Evolutionary conservation across 495 filamentous ascomycete genomes (phyloP).

Genomic region (Aspergillus ellipticus): DNA sequence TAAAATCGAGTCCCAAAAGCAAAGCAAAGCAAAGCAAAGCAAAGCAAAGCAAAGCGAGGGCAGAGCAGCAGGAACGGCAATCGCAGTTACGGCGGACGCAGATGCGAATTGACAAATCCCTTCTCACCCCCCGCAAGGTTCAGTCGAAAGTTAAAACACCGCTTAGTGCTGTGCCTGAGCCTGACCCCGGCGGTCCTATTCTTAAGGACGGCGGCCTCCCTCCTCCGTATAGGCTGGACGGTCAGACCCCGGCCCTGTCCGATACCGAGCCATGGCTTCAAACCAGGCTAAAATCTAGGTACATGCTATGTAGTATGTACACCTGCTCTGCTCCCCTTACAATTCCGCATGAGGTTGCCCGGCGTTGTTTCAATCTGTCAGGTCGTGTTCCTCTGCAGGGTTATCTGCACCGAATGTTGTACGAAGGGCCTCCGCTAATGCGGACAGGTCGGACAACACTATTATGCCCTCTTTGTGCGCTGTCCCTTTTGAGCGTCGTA

Average conservation of each 20-base stretch:
- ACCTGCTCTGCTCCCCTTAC: neutral
- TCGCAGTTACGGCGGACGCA: too few relatives aligned
- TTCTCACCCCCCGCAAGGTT: neutral
- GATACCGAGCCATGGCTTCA: neutral
- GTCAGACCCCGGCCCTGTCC: neutral
- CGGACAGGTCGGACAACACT: neutral
- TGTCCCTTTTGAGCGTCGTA: neutral
- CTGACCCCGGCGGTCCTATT: neutral
- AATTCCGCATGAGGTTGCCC: neutral
- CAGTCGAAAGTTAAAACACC: neutral
- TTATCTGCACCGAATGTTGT: neutral
- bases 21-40: neutral
- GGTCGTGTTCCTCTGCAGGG: neutral
- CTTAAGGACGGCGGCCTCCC: neutral
- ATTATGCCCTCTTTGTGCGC: neutral
- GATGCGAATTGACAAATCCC: neutral
- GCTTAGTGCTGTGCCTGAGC: neutral
- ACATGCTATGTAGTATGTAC: too few relatives aligned
- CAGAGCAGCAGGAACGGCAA: too few relatives aligned
- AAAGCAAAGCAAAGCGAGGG: neutral
- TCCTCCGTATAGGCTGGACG: neutral
- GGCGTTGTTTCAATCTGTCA: neutral
- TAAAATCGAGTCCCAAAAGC: neutral
- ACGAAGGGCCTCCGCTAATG: neutral
- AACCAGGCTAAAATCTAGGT: neutral